Base-by-base conservation (phyloP, 1,139 yeast species). In the Pichia sp. region DNA sequence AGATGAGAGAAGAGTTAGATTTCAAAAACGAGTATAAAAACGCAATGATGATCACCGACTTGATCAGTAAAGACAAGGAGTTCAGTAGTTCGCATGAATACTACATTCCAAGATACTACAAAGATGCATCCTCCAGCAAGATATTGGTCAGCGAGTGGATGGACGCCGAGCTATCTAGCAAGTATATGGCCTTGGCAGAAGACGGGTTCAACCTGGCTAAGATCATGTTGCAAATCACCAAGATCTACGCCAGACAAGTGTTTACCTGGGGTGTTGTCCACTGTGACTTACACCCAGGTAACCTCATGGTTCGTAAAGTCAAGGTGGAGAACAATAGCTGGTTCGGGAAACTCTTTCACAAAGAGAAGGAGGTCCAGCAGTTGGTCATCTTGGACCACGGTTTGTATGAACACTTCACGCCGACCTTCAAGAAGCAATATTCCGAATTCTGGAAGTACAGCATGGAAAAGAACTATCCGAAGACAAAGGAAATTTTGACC, bases 251-350 rank as follows among this genome's bases (percentile, higher is more conserved):
- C 7, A 78, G 80, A 56, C 92, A 85, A 71, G 84, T 86, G 32
- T 87, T 86, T 67, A 74, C 78, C 46, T 87, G 88, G 80, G 95
- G 95, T 7, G 75, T 81, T 57, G 83, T 87, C n/a, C 95, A 87
- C 67, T 82, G 90, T 52, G 95, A 87, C 66, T 89, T 93, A 6
- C 95, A 87, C 64, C 95, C 95, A 1, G 95, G 95, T 4, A 87
- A 87, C 64, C 69, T 87, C 58, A 67, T 87, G 56, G 80, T 83
- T 2, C 70, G 90, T 45, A 64, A 72, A 32, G 69, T 65, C 16
- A 56, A 71, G 31, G 51, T 58, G 15, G 30, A 34, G 41, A 53
- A 54, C 36, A 36, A 51, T 5, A 52, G 50, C 34, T 26, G 47
- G 31, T 50, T 56, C 4, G 50, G 54, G 1, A 52, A 38, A 23